These are phyloP conservation scores for Botrytis medusae DNA, from an alignment of 2,329 filamentous ascomycete species.

Conservation along the genomic window DNA sequence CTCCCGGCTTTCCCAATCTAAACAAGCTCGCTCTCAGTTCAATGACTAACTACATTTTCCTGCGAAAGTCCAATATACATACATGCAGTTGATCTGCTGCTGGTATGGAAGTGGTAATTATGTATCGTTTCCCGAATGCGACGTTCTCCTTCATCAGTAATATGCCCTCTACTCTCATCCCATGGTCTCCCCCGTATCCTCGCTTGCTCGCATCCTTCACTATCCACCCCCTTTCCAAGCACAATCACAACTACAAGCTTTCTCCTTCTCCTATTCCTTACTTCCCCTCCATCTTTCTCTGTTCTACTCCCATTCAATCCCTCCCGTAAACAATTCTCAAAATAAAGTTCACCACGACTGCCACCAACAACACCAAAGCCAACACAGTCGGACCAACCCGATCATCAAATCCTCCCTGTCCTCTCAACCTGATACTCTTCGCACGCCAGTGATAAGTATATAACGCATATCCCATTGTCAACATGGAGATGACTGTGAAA, in stretches of 20 bases:
- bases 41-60: neutral
- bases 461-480: slow-evolving; percentile 92
- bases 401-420: slow-evolving; percentile 96
- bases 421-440: slow-evolving; percentile 84
- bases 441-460: slow-evolving; percentile 97
- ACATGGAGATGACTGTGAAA: slow-evolving; percentile 92
- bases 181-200: neutral
- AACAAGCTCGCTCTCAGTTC: neutral
- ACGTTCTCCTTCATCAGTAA: neutral
- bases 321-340: slow-evolving; percentile 61
- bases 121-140: neutral
- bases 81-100: neutral
- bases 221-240: neutral
- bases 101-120: neutral
- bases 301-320: slow-evolving; percentile 23
- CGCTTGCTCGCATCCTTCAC: neutral
- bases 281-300: neutral
- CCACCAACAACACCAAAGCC: slow-evolving; percentile 79
- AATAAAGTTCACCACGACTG: slow-evolving; percentile 95
- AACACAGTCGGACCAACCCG: slow-evolving; percentile 89
- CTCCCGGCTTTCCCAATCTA: slow-evolving; percentile 1
- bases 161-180: neutral
- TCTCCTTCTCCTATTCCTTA: neutral
- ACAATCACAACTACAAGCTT: neutral
- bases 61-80: slow-evolving; percentile 4